Evolutionary conservation across 495 filamentous ascomycete species (phyloP), one percentile per base, ranked within the genome.

Genomic region (Aspergillus asperescens): DNA sequence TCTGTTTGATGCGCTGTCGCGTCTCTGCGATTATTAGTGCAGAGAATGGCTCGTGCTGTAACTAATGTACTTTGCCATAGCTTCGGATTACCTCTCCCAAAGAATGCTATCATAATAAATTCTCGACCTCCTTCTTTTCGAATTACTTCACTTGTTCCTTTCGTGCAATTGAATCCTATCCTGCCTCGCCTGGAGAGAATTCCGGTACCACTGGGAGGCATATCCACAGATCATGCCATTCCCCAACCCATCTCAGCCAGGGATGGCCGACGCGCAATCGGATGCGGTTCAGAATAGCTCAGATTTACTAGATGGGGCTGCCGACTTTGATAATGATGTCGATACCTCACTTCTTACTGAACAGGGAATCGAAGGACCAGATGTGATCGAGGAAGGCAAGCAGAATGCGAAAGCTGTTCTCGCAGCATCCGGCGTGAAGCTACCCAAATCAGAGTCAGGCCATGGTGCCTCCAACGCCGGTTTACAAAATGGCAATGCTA

Each of bases 351-450:
- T 60, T 9, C 51, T 52, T 15, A 32, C 57, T 15, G 61, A 64
- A 24, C 64, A 58, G 18, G 48, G 60, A 19, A 48, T 59, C 28
- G 68, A 72, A 56, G 73, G 67, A 18, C 53, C 65, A 13, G 68
- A 77, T 61, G 45, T 65, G 19, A 77, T 81, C 20, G 66, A 65
- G 31, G 79, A 81, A 57, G 76, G 77, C 19, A 85, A 84, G 57
- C 73, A 82, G 52, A 78, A 76, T 57, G 77, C 79, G 20, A 81
- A 78, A 60, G 77, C 77, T n/a, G 69, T 78, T 24, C 65, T 83
- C 39, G 75, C 72, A 43, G 77, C 76, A 10, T 77, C 79, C 5
- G 75, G 74, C 12, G 59, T 75, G 15, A 52, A 64, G 40, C 50
- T 51, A 44, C 59, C 38, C 7, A 56, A 69, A 45, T 32, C 62